phyloP scores from a whole-genome alignment of 768 basidiomycete species.

The Phanerochaete sordida region DNA sequence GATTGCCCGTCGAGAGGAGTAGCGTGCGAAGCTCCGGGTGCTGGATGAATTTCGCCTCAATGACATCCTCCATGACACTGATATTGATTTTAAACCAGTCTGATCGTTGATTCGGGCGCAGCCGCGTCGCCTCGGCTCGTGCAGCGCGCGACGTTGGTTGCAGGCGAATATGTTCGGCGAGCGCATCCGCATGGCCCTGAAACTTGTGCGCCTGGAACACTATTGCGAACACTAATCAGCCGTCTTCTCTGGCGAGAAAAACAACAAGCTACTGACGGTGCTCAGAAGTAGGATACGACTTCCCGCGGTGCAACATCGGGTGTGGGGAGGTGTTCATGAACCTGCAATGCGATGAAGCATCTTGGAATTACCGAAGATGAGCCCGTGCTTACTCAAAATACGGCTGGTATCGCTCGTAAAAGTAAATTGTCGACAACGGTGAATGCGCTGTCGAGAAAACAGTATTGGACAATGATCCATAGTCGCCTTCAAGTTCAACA shows the following conservation, averaged over 20 bases:
- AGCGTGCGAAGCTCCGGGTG: slow-evolving; percentile 55
- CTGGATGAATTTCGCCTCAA: slow-evolving; percentile 71
- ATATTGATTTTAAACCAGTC: slow-evolving; percentile 73
- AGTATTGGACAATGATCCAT: no score
- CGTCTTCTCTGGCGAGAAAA: no score
- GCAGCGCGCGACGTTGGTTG: slow-evolving; percentile 65
- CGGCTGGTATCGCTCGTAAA: no score
- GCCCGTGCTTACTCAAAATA: no score
- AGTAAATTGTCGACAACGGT: no score
- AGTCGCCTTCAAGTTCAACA: no score
- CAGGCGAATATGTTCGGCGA: slow-evolving; percentile 67
- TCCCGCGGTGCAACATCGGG: not conserved
- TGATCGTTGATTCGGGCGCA: slow-evolving; percentile 52
- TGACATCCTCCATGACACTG: slow-evolving; percentile 43
- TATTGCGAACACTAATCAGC: not conserved
- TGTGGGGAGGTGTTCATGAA: not conserved
- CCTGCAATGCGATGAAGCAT: not conserved
- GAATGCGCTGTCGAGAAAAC: no score
- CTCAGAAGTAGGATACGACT: not conserved
- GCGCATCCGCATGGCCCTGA: slow-evolving; percentile 40
- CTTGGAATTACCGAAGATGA: no score
- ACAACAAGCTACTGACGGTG: not conserved
- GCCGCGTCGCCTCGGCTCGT: slow-evolving; percentile 55
- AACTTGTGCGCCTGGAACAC: not conserved
- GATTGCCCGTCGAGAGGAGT: slow-evolving; percentile 62